These are phyloP conservation scores for Termitomyces sp. DNA, from an alignment of 768 basidiomycete species.

Conservation along the genomic window DNA sequence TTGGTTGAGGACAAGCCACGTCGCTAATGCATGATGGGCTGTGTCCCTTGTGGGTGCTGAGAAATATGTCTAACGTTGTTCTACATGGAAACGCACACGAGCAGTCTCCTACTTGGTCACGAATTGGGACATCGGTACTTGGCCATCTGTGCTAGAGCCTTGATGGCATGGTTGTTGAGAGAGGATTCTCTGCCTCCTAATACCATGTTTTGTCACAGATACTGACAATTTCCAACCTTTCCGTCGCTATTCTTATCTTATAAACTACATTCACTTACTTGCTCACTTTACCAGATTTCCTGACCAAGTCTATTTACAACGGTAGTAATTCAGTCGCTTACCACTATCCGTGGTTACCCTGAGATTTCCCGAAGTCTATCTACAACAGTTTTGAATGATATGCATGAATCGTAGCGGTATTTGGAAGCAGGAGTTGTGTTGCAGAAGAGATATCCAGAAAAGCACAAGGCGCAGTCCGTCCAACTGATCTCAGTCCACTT, in stretches of 20 bases:
- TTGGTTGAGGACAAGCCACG: not conserved
- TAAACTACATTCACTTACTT: too few species aligned
- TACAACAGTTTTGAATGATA: not conserved
- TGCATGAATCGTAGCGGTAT: not conserved
- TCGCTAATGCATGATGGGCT: not conserved
- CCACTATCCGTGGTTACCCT: too few species aligned
- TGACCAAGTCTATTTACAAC: too few species aligned
- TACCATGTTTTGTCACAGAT: too few species aligned
- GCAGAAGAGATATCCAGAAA: not conserved
- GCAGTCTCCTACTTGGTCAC: not conserved
- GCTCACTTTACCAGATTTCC: too few species aligned
- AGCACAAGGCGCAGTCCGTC: not conserved
- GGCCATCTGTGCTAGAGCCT: not conserved
- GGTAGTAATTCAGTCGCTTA: too few species aligned
- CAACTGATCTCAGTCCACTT: constrained; percentile 1
- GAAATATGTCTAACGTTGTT: not conserved
- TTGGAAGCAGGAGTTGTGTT: not conserved
- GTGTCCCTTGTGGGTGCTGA: not conserved
- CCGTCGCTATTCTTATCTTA: too few species aligned
- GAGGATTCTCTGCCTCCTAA: too few species aligned
- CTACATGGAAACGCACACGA: not conserved
- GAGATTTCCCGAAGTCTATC: too few species aligned
- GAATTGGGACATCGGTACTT: not conserved
- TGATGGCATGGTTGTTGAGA: not conserved
- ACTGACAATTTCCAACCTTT: too few species aligned